Evolutionary conservation across 1,284 basidiomycete genomes (phyloP).

Genomic region (Limonomyces culmigenus): DNA sequence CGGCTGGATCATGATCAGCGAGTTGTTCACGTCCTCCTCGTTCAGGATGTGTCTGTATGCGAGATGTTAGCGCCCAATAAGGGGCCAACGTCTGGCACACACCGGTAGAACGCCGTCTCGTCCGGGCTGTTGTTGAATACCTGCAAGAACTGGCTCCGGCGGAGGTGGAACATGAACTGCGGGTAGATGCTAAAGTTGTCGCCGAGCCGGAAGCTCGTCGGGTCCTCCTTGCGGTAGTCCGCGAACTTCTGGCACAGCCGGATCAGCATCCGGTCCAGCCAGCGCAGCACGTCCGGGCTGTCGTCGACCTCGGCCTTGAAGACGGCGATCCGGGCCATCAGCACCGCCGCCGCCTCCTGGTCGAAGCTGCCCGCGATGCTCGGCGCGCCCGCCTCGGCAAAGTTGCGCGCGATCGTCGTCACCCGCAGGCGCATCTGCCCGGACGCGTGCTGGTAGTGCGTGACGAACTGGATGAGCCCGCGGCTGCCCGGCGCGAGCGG

Average conservation of each 20-base stretch:
- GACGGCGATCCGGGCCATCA: slow-evolving; percentile 98
- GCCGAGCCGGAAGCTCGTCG: slow-evolving; percentile 80
- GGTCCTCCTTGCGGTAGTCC: slow-evolving; percentile 97
- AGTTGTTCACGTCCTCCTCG: slow-evolving; percentile 98
- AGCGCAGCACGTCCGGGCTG: slow-evolving; percentile 89
- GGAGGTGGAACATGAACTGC: slow-evolving; percentile 99
- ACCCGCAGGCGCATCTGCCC: slow-evolving; percentile 91
- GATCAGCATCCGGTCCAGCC: slow-evolving; percentile 98
- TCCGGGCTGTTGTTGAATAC: slow-evolving; percentile 99
- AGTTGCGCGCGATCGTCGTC: slow-evolving; percentile 92
- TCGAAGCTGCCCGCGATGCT: slow-evolving; percentile 91
- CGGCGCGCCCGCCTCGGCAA: slow-evolving; percentile 92
- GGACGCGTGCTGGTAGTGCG: slow-evolving; percentile 95
- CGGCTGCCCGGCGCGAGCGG: slow-evolving; percentile 83
- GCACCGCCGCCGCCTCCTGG: slow-evolving; percentile 94
- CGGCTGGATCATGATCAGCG: slow-evolving; percentile 98
- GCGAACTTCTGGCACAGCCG: slow-evolving; percentile 98
- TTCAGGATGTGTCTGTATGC: slow-evolving; percentile 76
- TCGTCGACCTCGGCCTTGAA: slow-evolving; percentile 99
- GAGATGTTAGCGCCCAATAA: slow-evolving; percentile 4
- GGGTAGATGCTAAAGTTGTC: slow-evolving; percentile 99
- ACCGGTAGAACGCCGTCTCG: slow-evolving; percentile 97
- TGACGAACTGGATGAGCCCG: slow-evolving; percentile 96
- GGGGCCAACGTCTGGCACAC: slow-evolving; percentile 9
- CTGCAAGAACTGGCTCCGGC: slow-evolving; percentile 95